Conservation (phyloP, 192 early-diverging fungal species). For the Phycomyces blakesleeanus region DNA sequence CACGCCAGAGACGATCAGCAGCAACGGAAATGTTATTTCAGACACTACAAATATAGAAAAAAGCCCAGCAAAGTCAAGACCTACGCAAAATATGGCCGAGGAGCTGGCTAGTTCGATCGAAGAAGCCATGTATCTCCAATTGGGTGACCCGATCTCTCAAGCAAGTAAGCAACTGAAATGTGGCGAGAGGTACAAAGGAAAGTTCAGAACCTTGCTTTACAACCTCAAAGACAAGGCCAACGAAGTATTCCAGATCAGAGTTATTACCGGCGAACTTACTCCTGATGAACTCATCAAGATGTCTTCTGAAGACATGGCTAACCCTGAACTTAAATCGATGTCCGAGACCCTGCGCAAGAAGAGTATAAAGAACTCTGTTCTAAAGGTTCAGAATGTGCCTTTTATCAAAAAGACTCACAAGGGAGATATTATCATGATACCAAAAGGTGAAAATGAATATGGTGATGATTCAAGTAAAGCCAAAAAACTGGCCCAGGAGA, state of each 20-base stretch:
- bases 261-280: constrained; percentile 62
- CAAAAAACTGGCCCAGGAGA: background rate
- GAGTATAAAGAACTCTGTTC: constrained; percentile 53
- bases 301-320: constrained; percentile 87
- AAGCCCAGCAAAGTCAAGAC: background rate
- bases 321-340: constrained; percentile 62
- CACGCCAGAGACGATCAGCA: background rate
- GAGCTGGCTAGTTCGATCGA: constrained; percentile 43
- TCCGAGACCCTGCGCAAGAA: constrained; percentile 52
- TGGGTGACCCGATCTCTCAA: constrained; percentile 33
- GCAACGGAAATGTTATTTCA: background rate
- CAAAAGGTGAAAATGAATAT: constrained; percentile 16
- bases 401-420: constrained; percentile 62
- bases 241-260: constrained; percentile 56
- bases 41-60: background rate
- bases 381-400: constrained; percentile 46
- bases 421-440: constrained; percentile 52
- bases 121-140: constrained; percentile 43
- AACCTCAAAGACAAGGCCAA: constrained; percentile 84
- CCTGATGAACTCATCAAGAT: constrained; percentile 70
- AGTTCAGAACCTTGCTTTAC: constrained; percentile 73
- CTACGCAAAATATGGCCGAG: constrained; percentile 30
- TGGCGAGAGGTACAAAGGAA: constrained; percentile 67
- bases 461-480: constrained; percentile 3
- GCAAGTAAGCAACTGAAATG: constrained; percentile 27